Percentiles rank a stretch among this genome's conserved stretches.
phyloP scores from a whole-genome alignment of 148 eudicot species.

The Silene conica region DNA sequence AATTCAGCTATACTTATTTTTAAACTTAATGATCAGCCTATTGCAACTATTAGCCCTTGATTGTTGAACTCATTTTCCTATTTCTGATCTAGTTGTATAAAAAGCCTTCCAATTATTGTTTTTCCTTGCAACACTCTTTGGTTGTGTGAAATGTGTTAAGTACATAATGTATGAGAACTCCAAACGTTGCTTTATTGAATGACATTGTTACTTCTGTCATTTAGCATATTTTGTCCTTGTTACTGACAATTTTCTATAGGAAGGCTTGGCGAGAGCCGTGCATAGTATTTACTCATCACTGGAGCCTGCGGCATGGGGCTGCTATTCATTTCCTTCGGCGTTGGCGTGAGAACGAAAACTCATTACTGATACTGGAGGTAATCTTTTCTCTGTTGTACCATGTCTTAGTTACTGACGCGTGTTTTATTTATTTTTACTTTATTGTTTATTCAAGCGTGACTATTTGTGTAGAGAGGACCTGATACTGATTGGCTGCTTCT shows the following conservation, averaged over 20 bases:
- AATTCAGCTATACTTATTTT: too few species aligned
- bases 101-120: too few species aligned
- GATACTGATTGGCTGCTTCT: slow-evolving; percentile 60
- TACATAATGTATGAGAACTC: too few species aligned
- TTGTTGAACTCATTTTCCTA: neutral
- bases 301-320: slow-evolving; percentile 91
- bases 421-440: too few species aligned
- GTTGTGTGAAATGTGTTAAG: too few species aligned
- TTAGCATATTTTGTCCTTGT: neutral
- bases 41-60: too few species aligned
- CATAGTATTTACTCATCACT: slow-evolving; percentile 82
- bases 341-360: slow-evolving; percentile 67
- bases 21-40: too few species aligned
- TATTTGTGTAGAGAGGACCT: slow-evolving; percentile 42
- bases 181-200: too few species aligned
- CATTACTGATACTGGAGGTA: slow-evolving; percentile 85
- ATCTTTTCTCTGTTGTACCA: slow-evolving; percentile 2
- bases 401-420: neutral
- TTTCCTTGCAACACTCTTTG: too few species aligned
- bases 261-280: slow-evolving; percentile 90
- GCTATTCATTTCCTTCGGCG: slow-evolving; percentile 83
- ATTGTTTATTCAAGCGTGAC: slow-evolving; percentile 7
- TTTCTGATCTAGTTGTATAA: neutral
- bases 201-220: too few species aligned
- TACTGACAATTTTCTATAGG: slow-evolving; percentile 29